A percentile compares a stretch with the other conserved stretches of the same genome.
These are phyloP conservation scores for Ogataea kodamae DNA, from an alignment of 805 yeast genomes.

Conservation along the genomic window DNA sequence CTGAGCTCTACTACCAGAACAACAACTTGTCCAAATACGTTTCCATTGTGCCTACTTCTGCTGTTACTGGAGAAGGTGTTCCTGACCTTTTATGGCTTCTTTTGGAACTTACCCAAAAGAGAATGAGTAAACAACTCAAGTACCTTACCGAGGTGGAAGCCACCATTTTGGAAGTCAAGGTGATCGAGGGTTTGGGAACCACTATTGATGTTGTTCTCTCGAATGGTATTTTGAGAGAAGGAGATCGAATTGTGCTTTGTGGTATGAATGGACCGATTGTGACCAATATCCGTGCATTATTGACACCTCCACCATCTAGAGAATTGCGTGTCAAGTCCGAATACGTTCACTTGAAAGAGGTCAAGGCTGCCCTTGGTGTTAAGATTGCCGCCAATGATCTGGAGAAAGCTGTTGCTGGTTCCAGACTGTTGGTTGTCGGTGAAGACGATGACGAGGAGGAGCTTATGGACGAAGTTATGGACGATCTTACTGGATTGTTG, in stretches of 20 bases:
- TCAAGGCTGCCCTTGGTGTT: conserved; percentile 98
- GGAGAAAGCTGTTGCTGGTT: conserved; percentile 99
- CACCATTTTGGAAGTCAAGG: conserved; percentile 95
- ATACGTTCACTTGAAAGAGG: conserved; percentile 94
- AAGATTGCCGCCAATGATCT: conserved; percentile 97
- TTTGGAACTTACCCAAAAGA: conserved; percentile 92
- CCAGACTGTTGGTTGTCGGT: conserved; percentile 89
- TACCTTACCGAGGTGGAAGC: conserved; percentile 93
- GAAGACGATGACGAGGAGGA: conserved; percentile 98
- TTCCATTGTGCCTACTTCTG: conserved; percentile 97
- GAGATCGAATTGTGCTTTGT: conserved; percentile 92
- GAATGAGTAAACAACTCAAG: conserved; percentile 98
- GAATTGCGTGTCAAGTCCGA: conserved; percentile 97
- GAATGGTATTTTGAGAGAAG: conserved; percentile 93
- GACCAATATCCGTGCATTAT: conserved; percentile 89
- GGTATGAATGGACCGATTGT: conserved; percentile 99
- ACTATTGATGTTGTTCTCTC: conserved; percentile 96
- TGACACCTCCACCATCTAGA: conserved; percentile 96
- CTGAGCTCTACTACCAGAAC: conserved; percentile 94
- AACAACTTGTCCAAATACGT: conserved; percentile 90
- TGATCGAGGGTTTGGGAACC: conserved; percentile 97
- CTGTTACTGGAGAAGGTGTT: conserved; percentile 99
- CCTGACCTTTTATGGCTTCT: conserved; percentile 96
- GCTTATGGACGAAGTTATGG: conserved; percentile 97
- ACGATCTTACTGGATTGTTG: conserved; percentile 88